These are phyloP conservation scores for Colletotrichum euphorbiae DNA, from an alignment of 2,329 filamentous ascomycete species.

Conservation along the genomic window DNA sequence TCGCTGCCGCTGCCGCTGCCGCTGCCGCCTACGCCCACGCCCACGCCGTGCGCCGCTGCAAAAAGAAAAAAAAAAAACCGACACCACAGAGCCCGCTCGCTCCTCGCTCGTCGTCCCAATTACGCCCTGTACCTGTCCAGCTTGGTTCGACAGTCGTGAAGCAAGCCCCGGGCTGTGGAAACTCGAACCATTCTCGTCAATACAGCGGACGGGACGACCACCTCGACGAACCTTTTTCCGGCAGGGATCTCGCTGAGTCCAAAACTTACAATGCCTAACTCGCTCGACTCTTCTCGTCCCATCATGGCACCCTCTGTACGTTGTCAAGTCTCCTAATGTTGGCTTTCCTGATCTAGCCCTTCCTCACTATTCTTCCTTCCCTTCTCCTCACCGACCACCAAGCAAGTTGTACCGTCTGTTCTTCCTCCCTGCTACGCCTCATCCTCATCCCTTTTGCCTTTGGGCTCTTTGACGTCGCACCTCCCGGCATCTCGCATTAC, in stretches of 20 bases:
- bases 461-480: conserved; percentile 23
- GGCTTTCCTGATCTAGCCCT: conserved; percentile 9
- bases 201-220: conserved; percentile 27
- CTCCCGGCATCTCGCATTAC: conserved; percentile 14
- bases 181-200: conserved; percentile 34
- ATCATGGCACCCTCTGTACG: conserved; percentile 73
- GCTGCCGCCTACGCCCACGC: neutral
- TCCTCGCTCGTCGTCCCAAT: conserved; percentile 16
- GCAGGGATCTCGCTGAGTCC: conserved; percentile 31
- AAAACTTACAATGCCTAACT: conserved; percentile 62
- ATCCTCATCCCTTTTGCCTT: neutral
- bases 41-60: conserved; percentile 3
- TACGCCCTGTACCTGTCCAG: conserved; percentile 22
- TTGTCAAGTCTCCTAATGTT: conserved; percentile 43
- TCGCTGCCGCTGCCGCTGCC: conserved; percentile 6
- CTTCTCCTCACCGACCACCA: neutral
- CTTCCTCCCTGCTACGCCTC: conserved; percentile 21
- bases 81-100: conserved; percentile 7
- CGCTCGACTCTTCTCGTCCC: conserved; percentile 70
- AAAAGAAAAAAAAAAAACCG: neutral
- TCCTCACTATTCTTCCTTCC: neutral
- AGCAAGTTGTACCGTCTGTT: conserved; percentile 14
- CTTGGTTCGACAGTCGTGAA: conserved; percentile 37
- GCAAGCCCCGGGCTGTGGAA: conserved; percentile 37
- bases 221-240: conserved; percentile 33